Percentiles rank a stretch among this genome's conserved stretches.
These are phyloP conservation scores for Ambrosia artemisiifolia DNA, from an alignment of 129 eudicot species.

Conservation along the genomic window DNA sequence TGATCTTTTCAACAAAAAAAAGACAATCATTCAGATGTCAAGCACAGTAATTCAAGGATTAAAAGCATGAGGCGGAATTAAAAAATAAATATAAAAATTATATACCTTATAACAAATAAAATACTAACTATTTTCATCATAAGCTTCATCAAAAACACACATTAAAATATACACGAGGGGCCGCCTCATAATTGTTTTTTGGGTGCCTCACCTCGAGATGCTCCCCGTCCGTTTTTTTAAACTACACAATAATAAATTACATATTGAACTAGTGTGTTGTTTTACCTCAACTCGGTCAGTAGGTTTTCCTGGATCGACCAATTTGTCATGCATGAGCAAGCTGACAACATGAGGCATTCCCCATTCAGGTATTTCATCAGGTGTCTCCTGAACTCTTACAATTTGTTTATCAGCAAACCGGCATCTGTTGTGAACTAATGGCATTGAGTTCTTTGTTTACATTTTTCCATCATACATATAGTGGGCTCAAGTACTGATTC, in stretches of 20 bases:
- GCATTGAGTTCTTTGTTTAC: conserved; percentile 87
- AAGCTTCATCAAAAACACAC: too few relatives aligned
- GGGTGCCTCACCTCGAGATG: too few relatives aligned
- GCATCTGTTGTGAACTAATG: conserved; percentile 93
- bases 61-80: too few relatives aligned
- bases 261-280: background rate
- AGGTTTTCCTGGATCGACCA: conserved; percentile 93
- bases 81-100: too few relatives aligned
- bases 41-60: conserved; percentile 7
- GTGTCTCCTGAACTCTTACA: conserved; percentile 92
- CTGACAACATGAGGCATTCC: conserved; percentile 98
- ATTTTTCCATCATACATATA: conserved; percentile 70
- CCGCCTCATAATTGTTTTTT: too few relatives aligned
- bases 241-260: too few relatives aligned
- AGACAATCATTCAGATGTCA: background rate
- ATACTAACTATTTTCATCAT: too few relatives aligned
- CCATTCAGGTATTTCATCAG: conserved; percentile 97
- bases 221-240: too few relatives aligned
- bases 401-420: conserved; percentile 97
- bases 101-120: too few relatives aligned
- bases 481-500: conserved; percentile 86
- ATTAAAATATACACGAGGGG: too few relatives aligned
- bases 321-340: conserved; percentile 95
- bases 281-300: conserved; percentile 97
- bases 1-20: conserved; percentile 56